Conservation (phyloP, 2,329 filamentous ascomycete species). For the Hortaea werneckii region DNA sequence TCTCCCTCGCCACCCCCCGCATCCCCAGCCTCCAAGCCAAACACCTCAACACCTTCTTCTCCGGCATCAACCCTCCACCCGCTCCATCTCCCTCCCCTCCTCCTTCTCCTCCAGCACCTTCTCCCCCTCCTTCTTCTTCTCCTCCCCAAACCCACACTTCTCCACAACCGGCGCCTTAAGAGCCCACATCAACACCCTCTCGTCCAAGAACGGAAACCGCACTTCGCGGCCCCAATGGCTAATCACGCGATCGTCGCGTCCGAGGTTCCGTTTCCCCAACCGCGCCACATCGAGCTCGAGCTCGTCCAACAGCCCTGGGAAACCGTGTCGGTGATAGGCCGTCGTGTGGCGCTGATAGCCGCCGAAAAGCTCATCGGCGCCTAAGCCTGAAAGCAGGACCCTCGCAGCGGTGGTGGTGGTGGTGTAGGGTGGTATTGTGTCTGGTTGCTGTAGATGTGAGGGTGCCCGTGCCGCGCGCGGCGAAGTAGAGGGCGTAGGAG, state of each 20-base stretch:
- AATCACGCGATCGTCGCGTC: slow-evolving; percentile 84
- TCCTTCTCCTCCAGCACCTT: slow-evolving; percentile 14
- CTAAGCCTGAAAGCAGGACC: slow-evolving; percentile 82
- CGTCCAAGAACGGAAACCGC: slow-evolving; percentile 84
- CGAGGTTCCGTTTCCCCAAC: slow-evolving; percentile 87
- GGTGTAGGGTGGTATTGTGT: slow-evolving; percentile 34
- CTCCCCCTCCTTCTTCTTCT: slow-evolving; percentile 9
- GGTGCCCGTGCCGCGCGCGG: slow-evolving; percentile 55
- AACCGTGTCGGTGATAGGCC: slow-evolving; percentile 61
- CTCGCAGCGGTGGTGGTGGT: slow-evolving; percentile 63
- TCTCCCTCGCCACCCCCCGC: slow-evolving; percentile 63
- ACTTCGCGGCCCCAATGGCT: slow-evolving; percentile 82
- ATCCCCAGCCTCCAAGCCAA: slow-evolving; percentile 67
- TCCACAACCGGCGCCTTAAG: slow-evolving; percentile 64
- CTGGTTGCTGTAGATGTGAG: neutral
- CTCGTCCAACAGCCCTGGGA: slow-evolving; percentile 65
- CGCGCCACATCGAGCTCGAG: slow-evolving; percentile 75
- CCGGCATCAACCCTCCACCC: no score
- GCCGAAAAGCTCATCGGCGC: slow-evolving; percentile 91
- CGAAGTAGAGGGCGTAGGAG: slow-evolving; percentile 87
- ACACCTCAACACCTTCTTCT: slow-evolving; percentile 70
- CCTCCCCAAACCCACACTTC: slow-evolving; percentile 71
- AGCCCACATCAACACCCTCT: slow-evolving; percentile 73
- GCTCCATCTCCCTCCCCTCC: slow-evolving; percentile 40
- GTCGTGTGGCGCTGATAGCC: slow-evolving; percentile 78